Evolutionary conservation across 805 yeast species (phyloP), one percentile per base, ranked within the genome.

Genomic region (Maudiozyma serrabonitensis): DNA sequence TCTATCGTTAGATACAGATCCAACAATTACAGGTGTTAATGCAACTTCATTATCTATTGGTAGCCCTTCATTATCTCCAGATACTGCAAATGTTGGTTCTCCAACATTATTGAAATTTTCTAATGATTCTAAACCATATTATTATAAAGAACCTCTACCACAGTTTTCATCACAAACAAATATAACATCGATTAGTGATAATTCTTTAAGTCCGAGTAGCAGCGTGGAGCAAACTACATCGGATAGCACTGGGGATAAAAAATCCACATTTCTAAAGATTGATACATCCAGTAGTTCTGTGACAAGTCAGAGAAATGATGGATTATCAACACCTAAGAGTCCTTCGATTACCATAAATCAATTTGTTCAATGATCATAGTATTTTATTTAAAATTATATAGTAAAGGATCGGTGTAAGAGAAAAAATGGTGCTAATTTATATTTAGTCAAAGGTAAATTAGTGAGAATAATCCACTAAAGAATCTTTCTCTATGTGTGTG

Each of bases 81-180:
- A 63, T 9, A 52, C 52, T 25, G 15, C 23, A 13, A 46, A 58
- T 7, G 41, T 58, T 25, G 63, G 54, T 19, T 62, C 67, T 1
- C 69, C 69, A 12, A 65, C 69, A 2, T 47, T 61, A 46, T 43
- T 65, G 43, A 60, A 53, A 48, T 57, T 63, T 47, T 54, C 54
- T 15, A 50, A 54, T 15, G 59, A 60, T 43, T 52, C 58, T 15
- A 55, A 61, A 47, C 45, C 54, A 25, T 59, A 60, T 46, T 56
- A 53, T 43, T 65, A 65, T 47, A 54, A 59, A 50, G 69, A 65
- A 45, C 69, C 69, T 13, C 44, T 58, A 42, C 69, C 69, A 4
- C 54, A 53, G 44, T 40, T 45, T 40, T 32, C 41, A 26, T 46
- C 49, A 8, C 44, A 41, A 19, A 6, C 35, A 9, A 42, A 43